phyloP scores from a whole-genome alignment of 2,329 filamentous ascomycete genomes.

The Cadophora malorum region DNA sequence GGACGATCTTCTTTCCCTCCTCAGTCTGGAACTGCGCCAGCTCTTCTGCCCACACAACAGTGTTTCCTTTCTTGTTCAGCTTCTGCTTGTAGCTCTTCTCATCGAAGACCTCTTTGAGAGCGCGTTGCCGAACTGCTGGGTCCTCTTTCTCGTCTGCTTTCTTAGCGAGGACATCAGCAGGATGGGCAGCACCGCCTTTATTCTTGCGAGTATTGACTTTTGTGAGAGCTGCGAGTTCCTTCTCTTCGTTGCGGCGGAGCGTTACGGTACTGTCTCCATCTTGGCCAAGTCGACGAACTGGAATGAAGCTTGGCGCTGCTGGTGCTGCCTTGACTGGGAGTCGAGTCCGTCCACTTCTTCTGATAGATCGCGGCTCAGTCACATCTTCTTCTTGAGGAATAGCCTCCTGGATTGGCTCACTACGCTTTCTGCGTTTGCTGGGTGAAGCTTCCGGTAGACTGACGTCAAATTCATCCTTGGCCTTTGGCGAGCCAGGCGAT shows the following conservation, averaged over 20 bases:
- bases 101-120: conserved; percentile 46
- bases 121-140: conserved; percentile 46
- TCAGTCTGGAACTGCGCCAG: conserved; percentile 42
- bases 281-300: conserved; percentile 42
- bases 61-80: conserved; percentile 40
- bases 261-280: conserved; percentile 42
- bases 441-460: conserved; percentile 29
- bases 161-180: conserved; percentile 42
- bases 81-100: conserved; percentile 43
- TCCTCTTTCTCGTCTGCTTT: conserved; percentile 50
- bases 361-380: conserved; percentile 35
- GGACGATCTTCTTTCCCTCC: conserved; percentile 35
- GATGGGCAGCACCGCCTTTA: conserved; percentile 48
- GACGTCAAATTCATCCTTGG: conserved; percentile 39
- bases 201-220: conserved; percentile 54
- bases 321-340: conserved; percentile 41
- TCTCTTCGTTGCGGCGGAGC: conserved; percentile 48
- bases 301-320: conserved; percentile 43
- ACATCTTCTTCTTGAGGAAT: conserved; percentile 31
- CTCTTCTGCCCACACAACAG: conserved; percentile 44
- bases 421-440: conserved; percentile 35
- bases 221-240: conserved; percentile 52
- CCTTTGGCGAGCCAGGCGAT: conserved; percentile 36
- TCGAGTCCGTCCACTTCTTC: conserved; percentile 44
- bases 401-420: conserved; percentile 16